These are phyloP conservation scores for Plasmodium knowlesi DNA, from an alignment of 169 alveolate genomes.

Conservation along the genomic window DNA sequence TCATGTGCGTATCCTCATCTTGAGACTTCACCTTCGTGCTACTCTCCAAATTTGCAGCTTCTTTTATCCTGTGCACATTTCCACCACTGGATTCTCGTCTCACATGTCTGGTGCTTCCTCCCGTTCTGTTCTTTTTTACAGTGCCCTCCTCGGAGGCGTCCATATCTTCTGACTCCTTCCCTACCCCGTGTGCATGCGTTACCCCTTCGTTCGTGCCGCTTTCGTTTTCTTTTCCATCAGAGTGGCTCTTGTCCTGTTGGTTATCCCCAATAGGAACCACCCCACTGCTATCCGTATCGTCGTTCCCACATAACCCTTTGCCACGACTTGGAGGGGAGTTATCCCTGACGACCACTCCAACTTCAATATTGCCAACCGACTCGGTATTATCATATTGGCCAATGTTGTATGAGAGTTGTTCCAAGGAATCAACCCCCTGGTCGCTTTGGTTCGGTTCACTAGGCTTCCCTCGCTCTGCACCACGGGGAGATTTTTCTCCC, in stretches of 20 bases:
- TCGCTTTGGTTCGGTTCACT: not conserved
- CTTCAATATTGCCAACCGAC: not conserved
- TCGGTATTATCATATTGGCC: not conserved
- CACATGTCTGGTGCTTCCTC: not conserved
- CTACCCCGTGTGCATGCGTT: not conserved
- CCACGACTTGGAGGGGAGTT: not conserved
- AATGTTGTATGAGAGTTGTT: not conserved
- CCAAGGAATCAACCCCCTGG: not conserved
- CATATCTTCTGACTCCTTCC: not conserved
- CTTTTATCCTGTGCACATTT: not conserved
- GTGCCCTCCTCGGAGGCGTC: not conserved
- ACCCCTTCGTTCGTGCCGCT: not conserved
- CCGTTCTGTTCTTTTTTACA: not conserved
- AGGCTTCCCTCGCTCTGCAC: too few species aligned
- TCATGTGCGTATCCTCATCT: not conserved
- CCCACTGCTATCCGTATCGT: not conserved
- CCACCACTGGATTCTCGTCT: not conserved
- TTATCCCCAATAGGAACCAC: not conserved
- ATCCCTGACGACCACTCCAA: not conserved
- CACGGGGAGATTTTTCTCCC: not conserved
- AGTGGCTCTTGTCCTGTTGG: not conserved
- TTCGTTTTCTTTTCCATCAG: not conserved
- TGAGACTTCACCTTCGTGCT: not conserved
- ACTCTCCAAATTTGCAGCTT: not conserved
- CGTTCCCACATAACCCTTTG: not conserved